Evolutionary conservation across 2,329 filamentous ascomycete species (phyloP), one percentile per base, ranked within the genome.

Genomic region (Emmonsia crescens): DNA sequence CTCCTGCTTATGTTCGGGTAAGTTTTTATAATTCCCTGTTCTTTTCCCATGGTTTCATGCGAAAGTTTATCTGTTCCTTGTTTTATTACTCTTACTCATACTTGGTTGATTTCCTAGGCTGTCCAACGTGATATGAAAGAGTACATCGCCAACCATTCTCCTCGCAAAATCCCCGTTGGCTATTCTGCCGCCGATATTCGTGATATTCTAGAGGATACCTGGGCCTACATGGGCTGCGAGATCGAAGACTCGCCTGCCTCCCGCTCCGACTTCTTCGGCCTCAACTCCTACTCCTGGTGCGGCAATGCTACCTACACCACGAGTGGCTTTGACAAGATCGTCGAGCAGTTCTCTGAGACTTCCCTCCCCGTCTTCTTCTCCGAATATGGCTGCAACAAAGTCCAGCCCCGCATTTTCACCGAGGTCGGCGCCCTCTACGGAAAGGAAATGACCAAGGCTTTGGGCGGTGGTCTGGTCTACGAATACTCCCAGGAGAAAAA

Each of bases 261-360:
- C 21, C 77, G 79, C 38, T 80, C 82, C 33, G 85, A 87, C 71
- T 85, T 87, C 75, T 86, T 87, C 67, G 85, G 85, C 48, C 76
- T 87, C 61, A 87, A 87, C 77, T 84, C 82, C 10, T 87, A 87
- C 76, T 85, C 82, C n/a, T 87, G 85, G 85, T 87, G 85, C 67
- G 85, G 85, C 61, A 74, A 80, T 52, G 80, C 83, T 10, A 81
- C 76, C 61, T 85, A 80, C 74, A 72, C 77, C 49, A 78, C 74
- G 42, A 78, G 79, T 19, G 80, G 82, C 49, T 87, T 85, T 69
- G 74, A 84, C 63, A 75, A 77, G 16, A 72, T 87, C n/a, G 80
- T 83, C 31, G 73, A 77, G n/a, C 79, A 82, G 71, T 87, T 87
- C 74, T 68, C 76, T 65, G 78, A 82, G 66, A 80, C 80, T 60